Evolutionary conservation across 306 rosid species (phyloP).

Genomic region (Leucaena leucocephala): DNA sequence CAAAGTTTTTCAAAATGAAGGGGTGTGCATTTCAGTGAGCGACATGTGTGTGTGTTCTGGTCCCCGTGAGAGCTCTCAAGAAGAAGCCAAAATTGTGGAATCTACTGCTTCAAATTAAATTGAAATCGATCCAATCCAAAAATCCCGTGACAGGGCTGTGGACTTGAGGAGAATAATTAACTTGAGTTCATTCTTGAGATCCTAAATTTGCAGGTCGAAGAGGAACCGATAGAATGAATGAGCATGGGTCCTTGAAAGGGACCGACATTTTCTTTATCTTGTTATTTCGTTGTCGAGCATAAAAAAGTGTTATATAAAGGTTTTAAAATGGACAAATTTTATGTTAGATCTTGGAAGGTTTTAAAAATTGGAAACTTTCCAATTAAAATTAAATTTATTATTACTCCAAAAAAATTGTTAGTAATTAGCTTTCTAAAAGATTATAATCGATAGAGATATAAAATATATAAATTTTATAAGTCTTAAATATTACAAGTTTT

Average conservation of each 20-base stretch:
- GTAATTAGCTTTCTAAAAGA: neutral
- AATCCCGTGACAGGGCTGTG: conserved; percentile 26
- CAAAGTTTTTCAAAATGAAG: conserved; percentile 3
- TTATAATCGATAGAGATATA: neutral
- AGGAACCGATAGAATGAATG: neutral
- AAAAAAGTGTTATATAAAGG: neutral
- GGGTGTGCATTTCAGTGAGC: neutral
- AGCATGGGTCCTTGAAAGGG: conserved; percentile 36
- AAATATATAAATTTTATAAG: neutral
- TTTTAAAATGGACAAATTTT: neutral
- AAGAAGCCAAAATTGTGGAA: conserved; percentile 30
- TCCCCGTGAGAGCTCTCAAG: neutral
- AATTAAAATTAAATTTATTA: neutral
- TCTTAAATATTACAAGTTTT: neutral
- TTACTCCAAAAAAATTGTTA: neutral
- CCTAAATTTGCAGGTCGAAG: conserved; percentile 20
- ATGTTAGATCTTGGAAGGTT: neutral
- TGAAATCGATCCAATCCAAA: conserved; percentile 26
- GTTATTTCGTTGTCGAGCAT: conserved; percentile 38
- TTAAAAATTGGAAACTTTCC: neutral
- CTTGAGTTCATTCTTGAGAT: conserved; percentile 31
- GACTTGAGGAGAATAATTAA: conserved; percentile 16
- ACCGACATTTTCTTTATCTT: conserved; percentile 19
- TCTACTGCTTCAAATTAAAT: conserved; percentile 23
- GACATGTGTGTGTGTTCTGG: conserved; percentile 14